These are phyloP conservation scores for Gossypium ekmanianum DNA, from an alignment of 345 rosid species.

Conservation along the genomic window DNA sequence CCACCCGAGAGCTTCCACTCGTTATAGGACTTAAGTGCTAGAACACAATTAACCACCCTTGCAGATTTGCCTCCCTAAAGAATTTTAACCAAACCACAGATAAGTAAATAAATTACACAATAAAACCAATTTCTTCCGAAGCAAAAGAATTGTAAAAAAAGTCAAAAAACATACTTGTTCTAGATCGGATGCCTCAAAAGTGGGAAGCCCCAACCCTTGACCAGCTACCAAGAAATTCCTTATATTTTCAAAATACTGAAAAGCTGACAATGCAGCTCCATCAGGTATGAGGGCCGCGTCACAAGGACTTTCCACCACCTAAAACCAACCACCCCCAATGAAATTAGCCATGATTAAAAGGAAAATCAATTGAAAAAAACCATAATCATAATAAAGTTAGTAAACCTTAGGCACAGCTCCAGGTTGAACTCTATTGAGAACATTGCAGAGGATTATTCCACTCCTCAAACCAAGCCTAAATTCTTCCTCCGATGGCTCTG, in stretches of 20 bases:
- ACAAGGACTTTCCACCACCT: slow-evolving; percentile 82
- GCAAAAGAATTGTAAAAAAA: neutral
- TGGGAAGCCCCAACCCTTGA: slow-evolving; percentile 65
- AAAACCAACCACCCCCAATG: slow-evolving; percentile 1
- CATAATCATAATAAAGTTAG: neutral
- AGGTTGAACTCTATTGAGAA: slow-evolving; percentile 66
- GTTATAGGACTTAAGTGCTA: slow-evolving; percentile 69
- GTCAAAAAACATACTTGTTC: slow-evolving; percentile 52
- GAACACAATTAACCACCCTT: slow-evolving; percentile 67
- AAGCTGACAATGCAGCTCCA: slow-evolving; percentile 84
- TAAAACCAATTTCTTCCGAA: neutral
- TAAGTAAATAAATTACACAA: neutral
- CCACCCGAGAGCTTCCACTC: slow-evolving; percentile 82
- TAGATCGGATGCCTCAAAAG: slow-evolving; percentile 86
- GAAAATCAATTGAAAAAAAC: slow-evolving; percentile 3
- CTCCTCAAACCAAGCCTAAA: slow-evolving; percentile 79
- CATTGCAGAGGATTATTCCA: slow-evolving; percentile 82
- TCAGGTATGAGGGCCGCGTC: slow-evolving; percentile 68
- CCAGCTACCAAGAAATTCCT: slow-evolving; percentile 82
- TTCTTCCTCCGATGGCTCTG: slow-evolving; percentile 81
- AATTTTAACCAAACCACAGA: neutral
- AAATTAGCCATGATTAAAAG: slow-evolving; percentile 6
- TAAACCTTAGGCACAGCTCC: slow-evolving; percentile 76
- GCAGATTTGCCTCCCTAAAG: slow-evolving; percentile 74
- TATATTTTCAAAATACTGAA: slow-evolving; percentile 85